Conservation (phyloP, 2,329 filamentous ascomycete species). For the Penicillium sp. region DNA sequence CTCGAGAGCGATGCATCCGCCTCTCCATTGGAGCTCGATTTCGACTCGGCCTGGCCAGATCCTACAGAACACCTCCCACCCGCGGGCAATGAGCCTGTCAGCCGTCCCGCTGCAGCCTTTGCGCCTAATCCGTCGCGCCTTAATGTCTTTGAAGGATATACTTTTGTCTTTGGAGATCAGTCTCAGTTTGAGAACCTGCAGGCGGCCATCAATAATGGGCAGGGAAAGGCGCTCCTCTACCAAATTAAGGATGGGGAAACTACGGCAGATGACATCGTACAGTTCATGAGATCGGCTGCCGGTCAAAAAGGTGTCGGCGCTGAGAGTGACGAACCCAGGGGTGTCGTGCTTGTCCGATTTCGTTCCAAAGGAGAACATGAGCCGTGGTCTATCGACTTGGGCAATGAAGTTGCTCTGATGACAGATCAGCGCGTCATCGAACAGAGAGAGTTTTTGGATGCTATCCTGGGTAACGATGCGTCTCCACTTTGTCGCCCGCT, state of each 20-base stretch:
- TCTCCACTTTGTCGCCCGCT: slow-evolving; percentile 69
- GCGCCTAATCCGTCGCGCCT: slow-evolving; percentile 66
- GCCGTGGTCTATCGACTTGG: slow-evolving; percentile 70
- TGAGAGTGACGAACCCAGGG: slow-evolving; percentile 64
- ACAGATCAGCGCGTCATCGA: slow-evolving; percentile 82
- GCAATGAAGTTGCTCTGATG: slow-evolving; percentile 67
- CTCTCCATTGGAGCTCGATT: slow-evolving; percentile 73
- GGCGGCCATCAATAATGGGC: slow-evolving; percentile 72
- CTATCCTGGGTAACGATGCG: slow-evolving; percentile 79
- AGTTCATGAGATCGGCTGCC: slow-evolving; percentile 72
- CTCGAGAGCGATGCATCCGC: slow-evolving; percentile 53
- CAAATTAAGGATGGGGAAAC: slow-evolving; percentile 65
- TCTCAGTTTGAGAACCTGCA: slow-evolving; percentile 75
- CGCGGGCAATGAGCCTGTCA: slow-evolving; percentile 71
- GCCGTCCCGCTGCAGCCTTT: slow-evolving; percentile 69
- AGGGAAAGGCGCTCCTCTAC: slow-evolving; percentile 76
- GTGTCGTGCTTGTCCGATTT: slow-evolving; percentile 75
- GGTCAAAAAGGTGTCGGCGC: slow-evolving; percentile 71
- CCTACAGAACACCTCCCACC: slow-evolving; percentile 71
- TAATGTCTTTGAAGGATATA: slow-evolving; percentile 81
- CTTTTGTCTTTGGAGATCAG: slow-evolving; percentile 81
- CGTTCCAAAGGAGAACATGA: slow-evolving; percentile 59
- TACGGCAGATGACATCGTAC: slow-evolving; percentile 71
- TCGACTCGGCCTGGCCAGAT: slow-evolving; percentile 76
- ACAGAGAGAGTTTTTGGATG: slow-evolving; percentile 89